Percentiles rank a stretch among this genome's conserved stretches.
Evolutionary conservation across 1,284 basidiomycete species (phyloP).

Genomic region (Tilletia caries): DNA sequence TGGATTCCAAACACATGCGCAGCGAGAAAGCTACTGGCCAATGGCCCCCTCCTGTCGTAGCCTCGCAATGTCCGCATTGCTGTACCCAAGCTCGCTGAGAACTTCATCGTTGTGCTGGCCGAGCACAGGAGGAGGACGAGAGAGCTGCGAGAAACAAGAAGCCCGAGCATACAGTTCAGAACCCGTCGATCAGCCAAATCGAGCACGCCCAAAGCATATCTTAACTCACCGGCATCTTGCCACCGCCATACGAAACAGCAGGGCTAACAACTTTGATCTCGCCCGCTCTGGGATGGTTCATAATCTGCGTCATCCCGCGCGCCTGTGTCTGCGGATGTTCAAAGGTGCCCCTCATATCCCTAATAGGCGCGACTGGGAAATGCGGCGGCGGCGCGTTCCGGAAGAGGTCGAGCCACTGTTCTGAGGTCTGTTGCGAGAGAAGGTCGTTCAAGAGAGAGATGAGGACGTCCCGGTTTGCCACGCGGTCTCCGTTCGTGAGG

Average conservation of each 20-base stretch:
- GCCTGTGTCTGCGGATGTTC: constrained; percentile 77
- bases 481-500: constrained; percentile 66
- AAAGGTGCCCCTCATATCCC: constrained; percentile 85
- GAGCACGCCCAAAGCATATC: no score
- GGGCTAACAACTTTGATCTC: constrained; percentile 81
- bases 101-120: constrained; percentile 56
- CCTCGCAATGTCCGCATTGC: constrained; percentile 60
- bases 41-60: constrained; percentile 55
- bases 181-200: neutral
- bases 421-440: constrained; percentile 27
- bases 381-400: constrained; percentile 23
- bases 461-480: constrained; percentile 70
- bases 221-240: constrained; percentile 58
- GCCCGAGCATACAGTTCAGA: neutral
- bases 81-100: constrained; percentile 66
- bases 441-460: constrained; percentile 68
- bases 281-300: constrained; percentile 69
- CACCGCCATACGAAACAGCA: constrained; percentile 80
- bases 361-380: constrained; percentile 62
- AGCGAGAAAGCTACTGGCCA: constrained; percentile 21
- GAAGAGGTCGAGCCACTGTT: constrained; percentile 39
- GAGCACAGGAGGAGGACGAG: constrained; percentile 47
- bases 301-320: constrained; percentile 63
- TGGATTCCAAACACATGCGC: no score
- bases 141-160: constrained; percentile 20